Conservation (phyloP, 176 grass and related monocot genomes). For the Avena atlantica region DNA sequence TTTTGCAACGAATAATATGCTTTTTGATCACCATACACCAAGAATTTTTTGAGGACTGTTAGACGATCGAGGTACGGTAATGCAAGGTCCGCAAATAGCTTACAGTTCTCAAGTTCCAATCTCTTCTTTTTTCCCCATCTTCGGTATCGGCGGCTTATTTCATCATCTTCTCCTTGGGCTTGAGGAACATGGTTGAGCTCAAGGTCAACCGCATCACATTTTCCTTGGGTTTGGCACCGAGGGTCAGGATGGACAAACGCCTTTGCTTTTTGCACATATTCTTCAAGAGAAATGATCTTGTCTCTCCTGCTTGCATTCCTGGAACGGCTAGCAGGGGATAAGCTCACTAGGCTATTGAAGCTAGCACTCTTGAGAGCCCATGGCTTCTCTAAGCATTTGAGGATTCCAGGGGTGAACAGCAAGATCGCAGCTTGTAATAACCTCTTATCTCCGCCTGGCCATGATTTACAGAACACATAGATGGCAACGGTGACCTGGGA, state of each 20-base stretch:
- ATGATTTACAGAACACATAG: not conserved
- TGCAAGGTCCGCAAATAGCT: constrained; percentile 10
- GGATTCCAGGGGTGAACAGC: not conserved
- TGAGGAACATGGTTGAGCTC: not conserved
- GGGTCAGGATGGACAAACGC: too few species aligned
- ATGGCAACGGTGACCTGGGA: not conserved
- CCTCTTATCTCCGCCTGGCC: not conserved
- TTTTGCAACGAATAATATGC: not conserved
- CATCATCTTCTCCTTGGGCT: not conserved
- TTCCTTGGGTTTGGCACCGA: not conserved
- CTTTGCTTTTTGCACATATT: not conserved
- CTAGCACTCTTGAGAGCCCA: not conserved
- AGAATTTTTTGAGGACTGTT: not conserved
- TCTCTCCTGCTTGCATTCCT: not conserved
- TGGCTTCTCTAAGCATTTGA: not conserved
- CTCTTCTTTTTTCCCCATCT: not conserved
- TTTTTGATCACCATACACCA: not conserved
- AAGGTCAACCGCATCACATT: not conserved
- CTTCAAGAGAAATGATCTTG: not conserved
- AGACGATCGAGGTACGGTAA: not conserved
- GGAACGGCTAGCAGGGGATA: not conserved
- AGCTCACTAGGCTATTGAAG: constrained; percentile 13
- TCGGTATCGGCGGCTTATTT: not conserved
- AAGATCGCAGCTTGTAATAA: not conserved
- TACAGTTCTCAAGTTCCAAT: not conserved